These are phyloP conservation scores for Mycena venus DNA, from an alignment of 768 basidiomycete species.

Conservation along the genomic window DNA sequence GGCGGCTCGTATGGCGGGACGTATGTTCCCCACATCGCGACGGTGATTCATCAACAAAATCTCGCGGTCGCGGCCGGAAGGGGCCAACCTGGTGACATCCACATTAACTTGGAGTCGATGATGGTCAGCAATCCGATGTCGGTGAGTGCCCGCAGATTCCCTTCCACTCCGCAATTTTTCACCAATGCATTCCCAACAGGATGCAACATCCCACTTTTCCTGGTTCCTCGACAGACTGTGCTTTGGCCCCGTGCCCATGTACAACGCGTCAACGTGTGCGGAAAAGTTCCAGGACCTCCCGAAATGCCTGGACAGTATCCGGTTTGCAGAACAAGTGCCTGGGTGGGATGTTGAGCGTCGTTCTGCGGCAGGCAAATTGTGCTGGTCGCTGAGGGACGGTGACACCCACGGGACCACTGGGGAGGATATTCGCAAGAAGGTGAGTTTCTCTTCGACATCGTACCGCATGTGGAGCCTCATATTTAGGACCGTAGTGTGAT, in stretches of 20 bases:
- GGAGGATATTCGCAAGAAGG: slow-evolving; percentile 36
- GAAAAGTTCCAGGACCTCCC: slow-evolving; percentile 40
- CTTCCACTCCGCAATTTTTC: not conserved
- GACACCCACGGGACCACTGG: slow-evolving; percentile 33
- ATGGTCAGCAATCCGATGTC: slow-evolving; percentile 48
- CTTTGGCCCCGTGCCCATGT: slow-evolving; percentile 37
- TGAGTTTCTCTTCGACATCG: not conserved
- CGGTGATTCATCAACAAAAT: slow-evolving; percentile 51
- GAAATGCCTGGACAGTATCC: slow-evolving; percentile 41
- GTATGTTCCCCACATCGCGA: slow-evolving; percentile 52
- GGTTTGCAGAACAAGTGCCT: slow-evolving; percentile 29
- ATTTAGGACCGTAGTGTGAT: not conserved
- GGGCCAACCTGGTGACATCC: slow-evolving; percentile 35
- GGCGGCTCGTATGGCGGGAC: slow-evolving; percentile 52
- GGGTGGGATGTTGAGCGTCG: slow-evolving; percentile 15
- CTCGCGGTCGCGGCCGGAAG: slow-evolving; percentile 36
- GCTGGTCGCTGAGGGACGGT: slow-evolving; percentile 6
- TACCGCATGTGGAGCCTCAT: not conserved
- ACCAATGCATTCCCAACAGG: slow-evolving; percentile 12
- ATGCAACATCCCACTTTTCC: slow-evolving; percentile 35
- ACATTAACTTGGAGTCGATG: slow-evolving; percentile 49
- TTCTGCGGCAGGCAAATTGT: slow-evolving; percentile 21
- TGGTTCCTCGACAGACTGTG: slow-evolving; percentile 49
- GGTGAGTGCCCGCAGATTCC: slow-evolving; percentile 15
- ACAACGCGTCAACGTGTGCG: slow-evolving; percentile 45